Percentiles rank a stretch among this genome's conserved stretches.
Evolutionary conservation across 352 stramenopile species (phyloP).

Genomic region (Phytopythium sindhum): DNA sequence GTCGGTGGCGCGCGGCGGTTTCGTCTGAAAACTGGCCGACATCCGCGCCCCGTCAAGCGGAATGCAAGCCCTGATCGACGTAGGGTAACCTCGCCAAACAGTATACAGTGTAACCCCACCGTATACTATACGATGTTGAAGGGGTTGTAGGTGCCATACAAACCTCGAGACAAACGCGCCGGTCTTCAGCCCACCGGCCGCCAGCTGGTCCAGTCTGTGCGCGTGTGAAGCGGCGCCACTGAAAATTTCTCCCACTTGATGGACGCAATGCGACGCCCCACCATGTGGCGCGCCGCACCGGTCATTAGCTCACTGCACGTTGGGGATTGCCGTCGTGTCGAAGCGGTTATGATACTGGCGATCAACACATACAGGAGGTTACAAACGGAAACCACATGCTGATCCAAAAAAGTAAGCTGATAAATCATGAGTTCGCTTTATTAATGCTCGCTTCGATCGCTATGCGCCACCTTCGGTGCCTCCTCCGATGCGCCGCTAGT

Average conservation of each 20-base stretch:
- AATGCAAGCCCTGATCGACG: background rate
- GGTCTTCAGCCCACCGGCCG: too few species aligned
- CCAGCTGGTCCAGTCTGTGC: background rate
- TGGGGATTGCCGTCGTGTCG: background rate
- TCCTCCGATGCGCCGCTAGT: background rate
- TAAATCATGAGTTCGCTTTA: background rate
- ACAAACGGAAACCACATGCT: background rate
- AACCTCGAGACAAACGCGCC: background rate
- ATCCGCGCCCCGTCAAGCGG: too few species aligned
- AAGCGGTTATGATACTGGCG: background rate
- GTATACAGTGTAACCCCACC: background rate
- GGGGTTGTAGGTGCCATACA: background rate
- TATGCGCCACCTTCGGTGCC: background rate
- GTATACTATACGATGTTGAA: background rate
- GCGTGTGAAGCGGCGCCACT: background rate
- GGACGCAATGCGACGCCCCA: background rate
- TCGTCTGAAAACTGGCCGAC: too few species aligned
- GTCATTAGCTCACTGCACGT: slow-evolving; percentile 4
- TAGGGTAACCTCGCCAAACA: background rate
- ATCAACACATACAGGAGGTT: too few species aligned
- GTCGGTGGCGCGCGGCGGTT: too few species aligned
- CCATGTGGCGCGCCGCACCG: background rate
- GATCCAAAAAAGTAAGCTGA: background rate
- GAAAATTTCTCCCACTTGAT: background rate
- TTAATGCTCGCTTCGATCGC: background rate